Evolutionary conservation across 257 asterid species (phyloP), one percentile per base, ranked within the genome.

Genomic region (Asclepias syriaca): DNA sequence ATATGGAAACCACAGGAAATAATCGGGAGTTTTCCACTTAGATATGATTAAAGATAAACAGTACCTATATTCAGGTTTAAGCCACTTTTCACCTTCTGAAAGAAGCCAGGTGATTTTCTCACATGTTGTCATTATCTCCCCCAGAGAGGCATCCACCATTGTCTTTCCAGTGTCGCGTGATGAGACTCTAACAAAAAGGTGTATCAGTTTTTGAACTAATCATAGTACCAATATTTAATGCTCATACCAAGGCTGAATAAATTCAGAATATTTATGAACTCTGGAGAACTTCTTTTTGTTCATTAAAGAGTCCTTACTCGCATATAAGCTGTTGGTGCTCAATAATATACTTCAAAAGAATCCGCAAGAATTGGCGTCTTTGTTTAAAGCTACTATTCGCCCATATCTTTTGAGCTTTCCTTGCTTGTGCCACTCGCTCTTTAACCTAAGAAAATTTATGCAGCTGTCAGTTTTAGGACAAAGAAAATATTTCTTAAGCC

Each of bases 81-180:
- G 85, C 98, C 98, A 95, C 83, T 84, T 90, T 75, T 95, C 98
- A 69, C 99, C 99, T 80, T 95, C 97, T 21, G 98, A 86, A 70
- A 95, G 93, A 84, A 95, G 96, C 98, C 99, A 95, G 51, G 89
- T 85, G 78, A 95, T 90, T 82, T 95, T 95, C 86, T 95, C 99
- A 76, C 99, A 95, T 37, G 99, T 95, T 59, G 98, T 95, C 99
- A 95, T 92, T 77, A 95, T 95, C 86, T 95, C 98, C 74, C 99
- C 99, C 79, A 95, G 80, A 74, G 99, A 95, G 75, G 99, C 98
- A 85, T 95, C 99, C 63, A 95, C 87, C 99, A 95, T 92, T 75
- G 99, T 95, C 91, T 95, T 92, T 66, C 98, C 99, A 79, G 98
- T 95, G 84, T 95, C 99, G 69, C 98, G 95, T 45, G 98, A 90